Conservation (phyloP, 2,329 filamentous ascomycete species). For the Ophiognomonia clavigignenti-juglandacearum region DNA sequence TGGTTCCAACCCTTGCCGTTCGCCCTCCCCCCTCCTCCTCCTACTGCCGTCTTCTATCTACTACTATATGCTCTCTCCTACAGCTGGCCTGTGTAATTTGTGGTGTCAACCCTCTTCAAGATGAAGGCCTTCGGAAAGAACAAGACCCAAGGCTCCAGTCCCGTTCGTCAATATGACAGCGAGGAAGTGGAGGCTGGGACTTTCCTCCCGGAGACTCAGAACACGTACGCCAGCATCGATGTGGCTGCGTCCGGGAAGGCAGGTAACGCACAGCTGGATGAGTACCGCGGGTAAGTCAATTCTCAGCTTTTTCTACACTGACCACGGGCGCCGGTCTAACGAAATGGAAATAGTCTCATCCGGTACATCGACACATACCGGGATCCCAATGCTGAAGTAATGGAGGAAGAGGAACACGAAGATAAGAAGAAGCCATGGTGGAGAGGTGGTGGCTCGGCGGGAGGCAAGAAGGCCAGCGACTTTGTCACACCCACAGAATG, state of each 20-base stretch:
- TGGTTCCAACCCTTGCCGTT: conserved; percentile 12
- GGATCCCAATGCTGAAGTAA: conserved; percentile 27
- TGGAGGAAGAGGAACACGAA: conserved; percentile 25
- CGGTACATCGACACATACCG: conserved; percentile 34
- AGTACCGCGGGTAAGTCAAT: conserved; percentile 27
- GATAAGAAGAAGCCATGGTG: conserved; percentile 29
- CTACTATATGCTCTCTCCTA: conserved; percentile 15
- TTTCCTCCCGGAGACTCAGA: conserved; percentile 24
- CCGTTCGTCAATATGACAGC: conserved; percentile 21
- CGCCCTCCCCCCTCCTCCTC: conserved; percentile 8
- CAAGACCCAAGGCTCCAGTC: conserved; percentile 19
- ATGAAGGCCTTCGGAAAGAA: conserved; percentile 25
- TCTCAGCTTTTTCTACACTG: background rate
- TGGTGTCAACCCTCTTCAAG: conserved; percentile 28
- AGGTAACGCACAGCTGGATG: conserved; percentile 27
- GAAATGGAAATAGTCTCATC: conserved; percentile 12
- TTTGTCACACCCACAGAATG: conserved; percentile 59
- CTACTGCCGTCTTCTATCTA: conserved; percentile 13
- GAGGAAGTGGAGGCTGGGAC: conserved; percentile 26
- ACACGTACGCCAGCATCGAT: conserved; percentile 18
- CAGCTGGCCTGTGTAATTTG: conserved; percentile 27
- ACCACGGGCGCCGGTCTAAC: background rate
- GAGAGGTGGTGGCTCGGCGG: conserved; percentile 28
- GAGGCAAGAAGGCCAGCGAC: conserved; percentile 24
- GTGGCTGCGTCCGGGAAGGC: conserved; percentile 17